Percentiles rank a stretch among this genome's conserved stretches.
phyloP scores from a whole-genome alignment of 2,329 filamentous ascomycete genomes.

The Leptographium procerum region DNA sequence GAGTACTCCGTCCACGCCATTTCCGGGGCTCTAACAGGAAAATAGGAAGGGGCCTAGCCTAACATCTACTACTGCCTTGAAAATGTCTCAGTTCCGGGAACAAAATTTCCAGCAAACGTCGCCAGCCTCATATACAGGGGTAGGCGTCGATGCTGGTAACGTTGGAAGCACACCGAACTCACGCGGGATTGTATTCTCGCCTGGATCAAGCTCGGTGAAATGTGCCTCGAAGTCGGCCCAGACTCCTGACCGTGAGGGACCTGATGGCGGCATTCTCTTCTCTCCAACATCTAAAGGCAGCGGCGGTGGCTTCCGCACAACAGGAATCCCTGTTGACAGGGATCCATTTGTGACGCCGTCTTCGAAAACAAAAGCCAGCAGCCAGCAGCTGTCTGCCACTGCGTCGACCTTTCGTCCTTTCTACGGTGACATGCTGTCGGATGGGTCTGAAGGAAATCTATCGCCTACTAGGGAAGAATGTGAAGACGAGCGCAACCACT shows the following conservation, averaged over 20 bases:
- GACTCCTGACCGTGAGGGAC: conserved; percentile 18
- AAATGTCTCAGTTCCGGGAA: conserved; percentile 31
- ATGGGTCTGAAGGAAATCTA: conserved; percentile 10
- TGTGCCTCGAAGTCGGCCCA: conserved; percentile 25
- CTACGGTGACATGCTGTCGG: conserved; percentile 15
- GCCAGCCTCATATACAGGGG: conserved; percentile 32
- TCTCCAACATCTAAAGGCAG: conserved; percentile 17
- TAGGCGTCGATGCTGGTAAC: neutral
- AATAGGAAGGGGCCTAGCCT: neutral
- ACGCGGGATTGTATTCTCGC: conserved; percentile 51
- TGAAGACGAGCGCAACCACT: conserved; percentile 11
- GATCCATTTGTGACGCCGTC: conserved; percentile 43
- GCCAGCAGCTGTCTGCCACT: conserved; percentile 49
- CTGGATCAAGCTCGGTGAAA: conserved; percentile 39
- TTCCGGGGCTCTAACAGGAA: neutral
- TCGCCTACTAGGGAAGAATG: conserved; percentile 4
- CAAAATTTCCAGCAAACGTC: conserved; percentile 32
- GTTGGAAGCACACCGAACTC: conserved; percentile 50
- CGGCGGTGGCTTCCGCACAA: conserved; percentile 14
- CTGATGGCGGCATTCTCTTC: conserved; percentile 18
- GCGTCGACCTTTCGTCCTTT: conserved; percentile 51
- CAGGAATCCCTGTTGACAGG: conserved; percentile 23
- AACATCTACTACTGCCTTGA: neutral
- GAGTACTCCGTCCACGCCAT: neutral
- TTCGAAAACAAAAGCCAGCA: conserved; percentile 17